These are phyloP conservation scores for Allium fistulosum DNA, from an alignment of 106 monocot species.

Conservation along the genomic window DNA sequence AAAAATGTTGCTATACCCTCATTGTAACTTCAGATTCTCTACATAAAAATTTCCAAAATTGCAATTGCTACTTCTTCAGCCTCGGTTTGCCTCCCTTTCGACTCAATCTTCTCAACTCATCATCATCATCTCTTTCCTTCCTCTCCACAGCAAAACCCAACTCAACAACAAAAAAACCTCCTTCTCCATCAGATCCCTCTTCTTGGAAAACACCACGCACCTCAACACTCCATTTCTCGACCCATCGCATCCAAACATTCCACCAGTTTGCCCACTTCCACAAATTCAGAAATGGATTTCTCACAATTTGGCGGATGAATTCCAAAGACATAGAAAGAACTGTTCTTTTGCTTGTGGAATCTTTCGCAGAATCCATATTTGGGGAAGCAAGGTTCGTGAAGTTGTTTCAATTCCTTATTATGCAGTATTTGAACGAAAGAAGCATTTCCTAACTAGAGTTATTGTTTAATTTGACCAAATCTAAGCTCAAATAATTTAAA, in stretches of 20 bases:
- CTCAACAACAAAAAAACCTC: background rate
- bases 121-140: conserved; percentile 6
- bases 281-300: conserved; percentile 26
- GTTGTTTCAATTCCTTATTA: conserved; percentile 52
- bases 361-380: conserved; percentile 50
- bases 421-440: conserved; percentile 60
- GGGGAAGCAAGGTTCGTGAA: conserved; percentile 16
- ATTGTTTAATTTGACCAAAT: no score
- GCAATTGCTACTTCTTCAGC: background rate
- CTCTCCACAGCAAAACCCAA: conserved; percentile 8
- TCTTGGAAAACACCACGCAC: background rate
- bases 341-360: conserved; percentile 50
- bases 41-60: background rate
- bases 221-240: conserved; percentile 23
- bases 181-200: conserved; percentile 5
- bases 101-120: background rate
- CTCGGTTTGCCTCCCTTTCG: background rate
- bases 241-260: conserved; percentile 25
- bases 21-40: no score
- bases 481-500: no score
- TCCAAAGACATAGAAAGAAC: conserved; percentile 33
- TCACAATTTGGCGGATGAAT: conserved; percentile 48
- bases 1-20: no score
- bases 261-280: conserved; percentile 15
- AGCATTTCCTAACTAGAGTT: background rate